Conservation (phyloP, 2,329 filamentous ascomycete genomes). For the Aspergillus spinulosporus region DNA sequence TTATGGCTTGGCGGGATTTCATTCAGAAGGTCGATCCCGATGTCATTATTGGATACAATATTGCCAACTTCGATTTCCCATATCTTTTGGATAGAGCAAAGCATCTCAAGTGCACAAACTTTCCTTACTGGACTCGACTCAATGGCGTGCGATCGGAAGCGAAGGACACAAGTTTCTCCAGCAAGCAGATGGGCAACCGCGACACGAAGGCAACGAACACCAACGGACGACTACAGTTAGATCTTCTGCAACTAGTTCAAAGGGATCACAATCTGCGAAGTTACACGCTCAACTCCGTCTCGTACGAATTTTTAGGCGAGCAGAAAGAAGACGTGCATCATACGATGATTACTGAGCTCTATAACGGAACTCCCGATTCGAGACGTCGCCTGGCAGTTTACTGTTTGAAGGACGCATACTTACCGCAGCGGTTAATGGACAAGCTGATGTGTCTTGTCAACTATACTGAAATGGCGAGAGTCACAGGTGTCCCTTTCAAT, state of each 20-base stretch:
- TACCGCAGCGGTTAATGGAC: conserved; percentile 92
- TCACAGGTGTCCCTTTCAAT: conserved; percentile 97
- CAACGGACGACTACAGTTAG: conserved; percentile 87
- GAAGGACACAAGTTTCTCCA: conserved; percentile 84
- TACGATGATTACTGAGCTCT: conserved; percentile 98
- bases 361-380: conserved; percentile 93
- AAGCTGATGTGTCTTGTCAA: conserved; percentile 98
- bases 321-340: conserved; percentile 99
- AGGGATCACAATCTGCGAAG: conserved; percentile 92
- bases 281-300: conserved; percentile 96
- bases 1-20: conserved; percentile 90
- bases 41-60: conserved; percentile 98
- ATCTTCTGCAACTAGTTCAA: conserved; percentile 91
- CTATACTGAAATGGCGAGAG: conserved; percentile 99
- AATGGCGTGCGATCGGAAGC: conserved; percentile 68
- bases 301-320: conserved; percentile 88
- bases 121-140: conserved; percentile 85
- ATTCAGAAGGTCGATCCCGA: conserved; percentile 88
- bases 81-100: conserved; percentile 88
- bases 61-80: conserved; percentile 96
- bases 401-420: conserved; percentile 94
- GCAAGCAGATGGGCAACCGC: conserved; percentile 96
- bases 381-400: conserved; percentile 88
- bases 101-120: conserved; percentile 74
- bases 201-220: conserved; percentile 95